phyloP scores from a whole-genome alignment of 2,329 filamentous ascomycete species.

The Xylariaceae sp. region DNA sequence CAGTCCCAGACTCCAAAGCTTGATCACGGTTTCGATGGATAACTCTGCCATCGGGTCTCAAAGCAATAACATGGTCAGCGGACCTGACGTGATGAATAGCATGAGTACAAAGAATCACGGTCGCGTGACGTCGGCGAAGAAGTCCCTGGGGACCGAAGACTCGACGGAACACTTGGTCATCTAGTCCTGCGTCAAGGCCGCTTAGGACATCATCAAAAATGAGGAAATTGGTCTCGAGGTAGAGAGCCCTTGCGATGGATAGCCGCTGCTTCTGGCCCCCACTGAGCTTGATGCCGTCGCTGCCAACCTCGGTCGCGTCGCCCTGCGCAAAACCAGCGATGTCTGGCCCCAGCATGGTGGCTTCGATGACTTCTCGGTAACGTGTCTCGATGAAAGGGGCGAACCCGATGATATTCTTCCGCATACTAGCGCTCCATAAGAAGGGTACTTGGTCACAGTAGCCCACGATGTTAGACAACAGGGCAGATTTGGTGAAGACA shows the following conservation, averaged over 20 bases:
- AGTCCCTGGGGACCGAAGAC: too few relatives aligned
- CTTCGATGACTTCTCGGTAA: conserved; percentile 25
- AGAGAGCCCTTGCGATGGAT: conserved; percentile 29
- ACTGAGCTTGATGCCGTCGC: conserved; percentile 40
- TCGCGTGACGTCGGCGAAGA: too few relatives aligned
- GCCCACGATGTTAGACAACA: conserved; percentile 24
- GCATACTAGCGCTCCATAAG: conserved; percentile 29
- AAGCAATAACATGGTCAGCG: too few relatives aligned
- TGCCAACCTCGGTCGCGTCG: conserved; percentile 34
- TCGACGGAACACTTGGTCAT: too few relatives aligned
- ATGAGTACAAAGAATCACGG: too few relatives aligned
- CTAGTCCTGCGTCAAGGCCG: conserved; percentile 23
- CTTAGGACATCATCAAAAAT: conserved; percentile 34
- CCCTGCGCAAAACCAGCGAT: conserved; percentile 25
- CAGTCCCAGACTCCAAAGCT: too few relatives aligned
- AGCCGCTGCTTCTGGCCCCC: conserved; percentile 44
- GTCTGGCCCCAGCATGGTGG: conserved; percentile 22
- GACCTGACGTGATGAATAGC: too few relatives aligned
- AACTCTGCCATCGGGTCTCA: too few relatives aligned
- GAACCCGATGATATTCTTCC: conserved; percentile 26
- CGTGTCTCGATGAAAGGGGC: conserved; percentile 18
- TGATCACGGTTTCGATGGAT: too few relatives aligned
- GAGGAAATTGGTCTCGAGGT: conserved; percentile 24
- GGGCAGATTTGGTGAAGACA: too few relatives aligned
- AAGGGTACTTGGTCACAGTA: conserved; percentile 36